A percentile compares a stretch with the other conserved stretches of the same genome.
Conservation (phyloP, 2,329 filamentous ascomycete genomes). For the Exophiala aquamarina region DNA sequence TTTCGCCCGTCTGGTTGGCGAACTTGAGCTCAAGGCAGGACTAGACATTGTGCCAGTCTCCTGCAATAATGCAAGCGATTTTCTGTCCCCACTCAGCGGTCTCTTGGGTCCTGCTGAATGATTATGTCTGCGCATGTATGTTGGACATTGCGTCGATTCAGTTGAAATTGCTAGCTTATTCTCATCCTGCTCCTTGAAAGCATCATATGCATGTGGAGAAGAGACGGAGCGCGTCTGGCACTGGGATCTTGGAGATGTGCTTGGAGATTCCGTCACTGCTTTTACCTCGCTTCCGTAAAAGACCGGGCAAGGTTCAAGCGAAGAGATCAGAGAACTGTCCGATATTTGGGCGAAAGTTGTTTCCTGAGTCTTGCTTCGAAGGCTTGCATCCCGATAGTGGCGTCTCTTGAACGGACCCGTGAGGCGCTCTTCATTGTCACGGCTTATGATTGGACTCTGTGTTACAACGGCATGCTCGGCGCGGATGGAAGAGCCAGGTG, state of each 20-base stretch:
- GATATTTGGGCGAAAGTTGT: neutral
- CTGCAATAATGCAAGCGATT: slow-evolving; percentile 8
- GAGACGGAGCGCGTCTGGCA: neutral
- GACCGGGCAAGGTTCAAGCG: neutral
- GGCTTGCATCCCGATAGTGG: slow-evolving; percentile 10
- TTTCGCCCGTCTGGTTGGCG: slow-evolving; percentile 15
- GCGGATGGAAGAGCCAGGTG: neutral
- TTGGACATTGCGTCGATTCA: slow-evolving; percentile 16
- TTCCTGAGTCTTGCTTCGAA: neutral
- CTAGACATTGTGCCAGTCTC: slow-evolving; percentile 14
- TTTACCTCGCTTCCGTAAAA: neutral
- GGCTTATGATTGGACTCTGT: neutral
- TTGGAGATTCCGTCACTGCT: neutral
- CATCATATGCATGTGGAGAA: neutral
- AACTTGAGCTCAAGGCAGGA: slow-evolving; percentile 6
- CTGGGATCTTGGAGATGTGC: neutral
- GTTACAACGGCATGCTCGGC: neutral
- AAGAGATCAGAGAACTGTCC: neutral
- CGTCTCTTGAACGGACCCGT: slow-evolving; percentile 1
- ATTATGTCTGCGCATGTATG: slow-evolving; percentile 19
- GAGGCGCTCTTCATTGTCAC: neutral
- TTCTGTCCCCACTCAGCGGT: slow-evolving; percentile 9
- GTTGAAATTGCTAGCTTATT: neutral
- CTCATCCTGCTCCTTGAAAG: neutral
- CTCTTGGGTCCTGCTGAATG: slow-evolving; percentile 8